Evolutionary conservation across 108 stramenopile species (phyloP), one percentile per base, ranked within the genome.

Genomic region (Cyclotella baltica): DNA sequence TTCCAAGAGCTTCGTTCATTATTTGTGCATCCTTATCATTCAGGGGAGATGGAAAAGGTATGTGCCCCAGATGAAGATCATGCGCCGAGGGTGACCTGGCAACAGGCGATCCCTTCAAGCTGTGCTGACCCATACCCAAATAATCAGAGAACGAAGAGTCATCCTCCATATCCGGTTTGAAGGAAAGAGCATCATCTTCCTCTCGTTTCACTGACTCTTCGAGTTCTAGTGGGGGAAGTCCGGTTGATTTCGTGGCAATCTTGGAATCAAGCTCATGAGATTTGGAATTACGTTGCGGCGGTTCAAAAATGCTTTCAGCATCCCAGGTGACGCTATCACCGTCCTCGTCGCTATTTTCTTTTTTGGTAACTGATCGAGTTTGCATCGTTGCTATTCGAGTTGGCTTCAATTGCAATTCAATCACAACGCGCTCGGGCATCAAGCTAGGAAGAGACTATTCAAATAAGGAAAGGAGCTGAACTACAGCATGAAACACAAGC

Each of bases 131-230:
- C 2, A 46, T 46, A 18, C 4, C 36, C 3, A 59, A 18, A 30
- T 73, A 73, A 15, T 73, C 72, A 20, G 72, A 38, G 23, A 73
- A 62, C 23, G 58, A 73, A 6, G 61, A 53, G 50, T 73, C 72
- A n/a, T 73, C 72, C 18, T 33, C 31, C 40, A 40, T 62, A 62
- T 25, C 57, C 72, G 5, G 61, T 62, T 73, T 73, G 59, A 73
- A 57, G 53, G 75, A 35, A 11, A 58, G 64, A 16, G 31, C 37
- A 40, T 72, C 71, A 20, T 72, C 35, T 19, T 56, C 71, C 19
- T 73, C 40, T 61, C 40, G 43, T 28, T 19, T n/a, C 48, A 33
- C 67, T 28, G 3, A 18, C 25, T 11, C 10, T 34, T 35, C 37
- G 36, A n/a, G 19, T 18, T 20, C n/a, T 22, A 37, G n/a, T 36